A percentile compares a stretch with the other conserved stretches of the same genome.
phyloP scores from a whole-genome alignment of 345 rosid species.

The Citrus inodora region DNA sequence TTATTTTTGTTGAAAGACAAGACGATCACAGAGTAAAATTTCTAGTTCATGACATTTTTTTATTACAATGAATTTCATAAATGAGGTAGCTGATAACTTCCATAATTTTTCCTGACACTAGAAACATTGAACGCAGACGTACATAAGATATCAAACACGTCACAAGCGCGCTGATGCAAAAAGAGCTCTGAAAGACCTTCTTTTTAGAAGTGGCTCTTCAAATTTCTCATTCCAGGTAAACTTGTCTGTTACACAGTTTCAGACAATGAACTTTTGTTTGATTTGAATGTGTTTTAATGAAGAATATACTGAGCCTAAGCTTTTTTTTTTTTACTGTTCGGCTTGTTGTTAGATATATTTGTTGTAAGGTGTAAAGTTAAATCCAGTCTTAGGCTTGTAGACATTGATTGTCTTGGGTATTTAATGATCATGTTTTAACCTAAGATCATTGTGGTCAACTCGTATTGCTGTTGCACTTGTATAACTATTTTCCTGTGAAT shows the following conservation, averaged over 20 bases:
- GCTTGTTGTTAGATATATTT: background rate
- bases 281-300: background rate
- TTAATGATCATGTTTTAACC: background rate
- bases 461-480: background rate
- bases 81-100: background rate
- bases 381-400: background rate
- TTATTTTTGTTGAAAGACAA: background rate
- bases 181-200: slow-evolving; percentile 47
- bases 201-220: slow-evolving; percentile 28
- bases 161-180: slow-evolving; percentile 58
- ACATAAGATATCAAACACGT: slow-evolving; percentile 39
- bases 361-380: background rate
- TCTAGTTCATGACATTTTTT: background rate
- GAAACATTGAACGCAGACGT: slow-evolving; percentile 30
- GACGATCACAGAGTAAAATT: background rate
- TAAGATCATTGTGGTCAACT: background rate
- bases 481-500: background rate
- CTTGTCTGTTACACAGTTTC: background rate
- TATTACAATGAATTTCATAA: background rate
- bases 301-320: background rate
- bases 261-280: background rate
- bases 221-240: slow-evolving; percentile 40
- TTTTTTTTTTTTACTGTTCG: background rate
- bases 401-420: background rate
- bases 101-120: slow-evolving; percentile 13